A percentile compares a stretch with the other conserved stretches of the same genome.
Evolutionary conservation across 257 asterid genomes (phyloP).

Genomic region (Plectranthus barbatus): DNA sequence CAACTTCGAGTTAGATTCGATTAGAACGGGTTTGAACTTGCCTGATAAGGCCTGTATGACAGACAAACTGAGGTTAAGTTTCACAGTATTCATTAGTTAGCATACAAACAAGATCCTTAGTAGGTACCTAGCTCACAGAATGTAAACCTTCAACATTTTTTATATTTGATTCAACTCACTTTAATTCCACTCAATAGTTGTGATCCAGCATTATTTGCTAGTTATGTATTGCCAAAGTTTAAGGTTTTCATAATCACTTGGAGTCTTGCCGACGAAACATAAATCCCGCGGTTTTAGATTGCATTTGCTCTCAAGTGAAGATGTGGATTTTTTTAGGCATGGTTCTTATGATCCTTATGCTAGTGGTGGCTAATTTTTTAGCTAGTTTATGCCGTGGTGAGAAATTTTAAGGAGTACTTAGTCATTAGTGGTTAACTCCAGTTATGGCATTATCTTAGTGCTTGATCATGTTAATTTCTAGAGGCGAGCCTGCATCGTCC

Average conservation of each 20-base stretch:
- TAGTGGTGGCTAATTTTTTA: neutral
- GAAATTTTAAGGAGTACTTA: neutral
- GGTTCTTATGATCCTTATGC: neutral
- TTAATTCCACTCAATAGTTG: neutral
- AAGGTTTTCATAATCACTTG: no score
- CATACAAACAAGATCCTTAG: neutral
- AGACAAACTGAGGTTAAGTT: neutral
- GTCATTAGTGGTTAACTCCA: neutral
- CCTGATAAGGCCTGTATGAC: neutral
- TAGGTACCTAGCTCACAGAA: neutral
- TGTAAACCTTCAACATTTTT: neutral
- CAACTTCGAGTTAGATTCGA: no score
- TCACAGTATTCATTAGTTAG: neutral
- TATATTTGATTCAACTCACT: neutral
- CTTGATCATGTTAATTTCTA: neutral
- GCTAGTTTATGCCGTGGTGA: neutral
- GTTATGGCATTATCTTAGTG: neutral
- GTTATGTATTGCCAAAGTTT: no score
- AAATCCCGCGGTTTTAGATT: neutral
- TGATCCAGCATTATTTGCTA: no score
- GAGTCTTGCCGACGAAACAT: no score
- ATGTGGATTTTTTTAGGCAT: neutral
- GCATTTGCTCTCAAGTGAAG: neutral
- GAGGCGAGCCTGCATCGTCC: neutral
- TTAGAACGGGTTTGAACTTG: neutral